A percentile compares a stretch with the other conserved stretches of the same genome.
phyloP scores from a whole-genome alignment of 176 grass and related monocot genomes.

The Carex pumila region DNA sequence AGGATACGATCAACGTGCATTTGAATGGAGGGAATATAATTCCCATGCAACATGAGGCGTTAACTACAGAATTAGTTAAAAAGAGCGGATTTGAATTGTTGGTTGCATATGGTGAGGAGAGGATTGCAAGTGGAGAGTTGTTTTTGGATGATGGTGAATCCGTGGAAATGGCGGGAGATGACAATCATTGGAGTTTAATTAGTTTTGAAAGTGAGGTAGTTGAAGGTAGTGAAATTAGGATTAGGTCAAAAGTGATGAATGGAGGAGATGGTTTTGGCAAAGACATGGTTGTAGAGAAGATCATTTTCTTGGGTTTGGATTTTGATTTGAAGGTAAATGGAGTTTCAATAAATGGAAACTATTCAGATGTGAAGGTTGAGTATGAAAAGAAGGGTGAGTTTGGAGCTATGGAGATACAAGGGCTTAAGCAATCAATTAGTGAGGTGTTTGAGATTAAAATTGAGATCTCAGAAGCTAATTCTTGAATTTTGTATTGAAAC shows the following conservation, averaged over 20 bases:
- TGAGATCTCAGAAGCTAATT: background rate
- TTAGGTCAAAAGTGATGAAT: slow-evolving; percentile 54
- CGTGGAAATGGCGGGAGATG: slow-evolving; percentile 43
- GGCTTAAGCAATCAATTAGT: slow-evolving; percentile 41
- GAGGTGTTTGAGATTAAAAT: slow-evolving; percentile 62
- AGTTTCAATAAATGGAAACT: slow-evolving; percentile 9
- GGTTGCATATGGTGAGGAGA: slow-evolving; percentile 39
- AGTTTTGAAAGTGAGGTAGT: slow-evolving; percentile 24
- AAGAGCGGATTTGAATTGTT: slow-evolving; percentile 47
- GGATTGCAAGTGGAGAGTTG: slow-evolving; percentile 34
- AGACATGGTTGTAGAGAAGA: slow-evolving; percentile 35
- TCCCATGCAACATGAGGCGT: slow-evolving; percentile 32
- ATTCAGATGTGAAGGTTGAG: background rate
- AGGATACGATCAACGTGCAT: slow-evolving; percentile 60
- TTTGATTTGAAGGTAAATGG: slow-evolving; percentile 25
- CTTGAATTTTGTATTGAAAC: background rate
- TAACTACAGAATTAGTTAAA: slow-evolving; percentile 36
- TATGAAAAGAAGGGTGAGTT: slow-evolving; percentile 1
- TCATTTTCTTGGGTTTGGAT: slow-evolving; percentile 52
- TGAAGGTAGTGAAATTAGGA: background rate
- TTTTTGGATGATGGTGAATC: slow-evolving; percentile 69
- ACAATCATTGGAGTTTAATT: slow-evolving; percentile 37
- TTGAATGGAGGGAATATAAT: slow-evolving; percentile 47
- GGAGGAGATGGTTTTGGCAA: slow-evolving; percentile 30
- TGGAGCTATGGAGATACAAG: slow-evolving; percentile 29